Base-by-base conservation (phyloP, 2,329 filamentous ascomycete genomes). In the Aspergillus sp. region DNA sequence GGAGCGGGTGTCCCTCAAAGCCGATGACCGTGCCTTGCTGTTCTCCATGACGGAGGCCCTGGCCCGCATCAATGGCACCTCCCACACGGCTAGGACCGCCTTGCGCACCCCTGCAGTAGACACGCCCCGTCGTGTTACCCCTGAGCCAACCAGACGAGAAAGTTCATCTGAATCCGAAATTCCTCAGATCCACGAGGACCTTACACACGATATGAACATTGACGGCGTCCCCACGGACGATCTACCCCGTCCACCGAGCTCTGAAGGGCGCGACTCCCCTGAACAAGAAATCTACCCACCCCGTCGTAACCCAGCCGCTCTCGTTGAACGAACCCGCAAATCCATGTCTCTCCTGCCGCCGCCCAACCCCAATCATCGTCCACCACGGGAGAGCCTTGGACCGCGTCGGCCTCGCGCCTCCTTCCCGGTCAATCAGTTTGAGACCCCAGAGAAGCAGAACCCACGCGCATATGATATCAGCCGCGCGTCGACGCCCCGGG, bases 271-370 rank as follows among this genome's bases (percentile, higher is more conserved):
- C 32, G 19, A 31, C 20, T 21, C 29, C 17, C 20, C 34, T 4
- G 54, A 21, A 49, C 50, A 16, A 36, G 52, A 45, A 25, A 36
- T 7, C 48, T 41, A 21, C 43, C 55, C 14, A n/a, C 31, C 36
- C 20, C 34, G 43, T 40, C 50, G 40, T 63, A 58, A 64, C 34
- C 50, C 52, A 63, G 63, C 55, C 52, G 76, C 87, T 0, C 79
- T 94, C 0, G 81, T 87, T 3, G 91, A 95, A 65, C 87, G 91
- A 45, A 95, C 92, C 0, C 84, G 88, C 16, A 79, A 91, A 49
- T 91, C 89, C 16, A 93, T 96, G 85, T 84, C 86, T 0, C 78
- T 85, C 3, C 76, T 82, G 44, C 80, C 83, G 1, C 53, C 68
- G 41, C 51, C 61, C 45, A 46, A 38, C 42, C 52, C 61, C 41